phyloP scores from a whole-genome alignment of 2,329 filamentous ascomycete species.

The Sarocladium kiliense region DNA sequence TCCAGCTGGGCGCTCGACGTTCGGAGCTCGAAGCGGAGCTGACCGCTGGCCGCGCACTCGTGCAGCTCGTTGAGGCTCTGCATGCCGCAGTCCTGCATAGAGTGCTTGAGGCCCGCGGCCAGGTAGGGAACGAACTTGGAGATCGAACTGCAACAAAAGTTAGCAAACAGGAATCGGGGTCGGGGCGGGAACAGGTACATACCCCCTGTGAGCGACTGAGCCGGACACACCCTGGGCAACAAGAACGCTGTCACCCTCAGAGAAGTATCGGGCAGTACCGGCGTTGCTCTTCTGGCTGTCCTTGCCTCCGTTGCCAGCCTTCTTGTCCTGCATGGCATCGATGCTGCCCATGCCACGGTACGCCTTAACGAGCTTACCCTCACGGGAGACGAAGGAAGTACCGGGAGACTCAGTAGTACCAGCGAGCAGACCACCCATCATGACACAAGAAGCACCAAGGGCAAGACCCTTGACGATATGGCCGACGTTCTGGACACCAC shows the following conservation, averaged over 20 bases:
- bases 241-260: constrained; percentile 88
- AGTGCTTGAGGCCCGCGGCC: constrained; percentile 93
- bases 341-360: constrained; percentile 99
- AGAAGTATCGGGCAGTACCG: constrained; percentile 96
- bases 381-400: constrained; percentile 90
- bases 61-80: constrained; percentile 75
- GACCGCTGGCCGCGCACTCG: constrained; percentile 65
- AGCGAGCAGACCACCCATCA: constrained; percentile 98
- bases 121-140: constrained; percentile 96
- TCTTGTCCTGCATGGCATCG: constrained; percentile 99
- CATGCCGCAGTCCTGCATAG: constrained; percentile 89
- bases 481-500: constrained; percentile 95
- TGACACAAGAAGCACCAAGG: constrained; percentile 89
- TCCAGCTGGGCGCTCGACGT: constrained; percentile 94
- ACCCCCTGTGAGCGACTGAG: constrained; percentile 70
- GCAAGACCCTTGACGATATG: constrained; percentile 98
- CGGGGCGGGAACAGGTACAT: constrained; percentile 19
- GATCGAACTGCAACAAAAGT: constrained; percentile 56
- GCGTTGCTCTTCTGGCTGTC: constrained; percentile 81
- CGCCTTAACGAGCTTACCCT: constrained; percentile 97
- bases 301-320: constrained; percentile 70
- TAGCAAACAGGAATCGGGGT: constrained; percentile 18
- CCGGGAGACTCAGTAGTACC: constrained; percentile 97
- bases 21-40: constrained; percentile 86
- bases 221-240: constrained; percentile 97